phyloP scores from a whole-genome alignment of 2,329 filamentous ascomycete genomes.

The Fusarium chlamydosporum region DNA sequence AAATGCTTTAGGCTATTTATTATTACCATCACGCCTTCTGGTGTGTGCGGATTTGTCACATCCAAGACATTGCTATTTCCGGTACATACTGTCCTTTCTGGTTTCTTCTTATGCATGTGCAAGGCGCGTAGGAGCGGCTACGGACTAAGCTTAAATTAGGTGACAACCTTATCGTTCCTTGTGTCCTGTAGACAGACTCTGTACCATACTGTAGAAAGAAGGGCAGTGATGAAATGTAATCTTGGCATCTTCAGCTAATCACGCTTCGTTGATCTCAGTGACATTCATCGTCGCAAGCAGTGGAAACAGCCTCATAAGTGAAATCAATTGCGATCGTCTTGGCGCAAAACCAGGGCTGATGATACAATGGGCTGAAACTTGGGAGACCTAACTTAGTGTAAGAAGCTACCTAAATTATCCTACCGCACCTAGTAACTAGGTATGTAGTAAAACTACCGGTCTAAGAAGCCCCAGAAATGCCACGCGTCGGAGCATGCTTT shows the following conservation, averaged over 20 bases:
- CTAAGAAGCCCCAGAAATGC: neutral
- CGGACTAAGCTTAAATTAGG: constrained; percentile 13
- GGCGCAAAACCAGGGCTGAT: constrained; percentile 1
- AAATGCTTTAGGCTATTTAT: too few relatives aligned
- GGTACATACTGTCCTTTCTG: neutral
- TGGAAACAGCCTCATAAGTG: constrained; percentile 5
- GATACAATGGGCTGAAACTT: constrained; percentile 20
- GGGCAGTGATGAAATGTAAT: too few relatives aligned
- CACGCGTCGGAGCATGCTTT: constrained; percentile 23
- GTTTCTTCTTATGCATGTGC: constrained; percentile 8
- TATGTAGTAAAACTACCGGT: too few relatives aligned
- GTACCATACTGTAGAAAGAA: too few relatives aligned
- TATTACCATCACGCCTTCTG: too few relatives aligned
- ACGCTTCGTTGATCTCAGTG: neutral
- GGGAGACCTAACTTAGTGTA: constrained; percentile 12
- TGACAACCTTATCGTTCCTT: neutral
- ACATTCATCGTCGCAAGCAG: neutral
- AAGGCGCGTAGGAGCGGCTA: neutral
- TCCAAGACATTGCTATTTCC: constrained; percentile 3
- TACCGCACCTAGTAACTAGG: too few relatives aligned
- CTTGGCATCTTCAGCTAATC: neutral
- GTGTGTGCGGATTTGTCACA: too few relatives aligned
- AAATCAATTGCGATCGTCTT: constrained; percentile 22
- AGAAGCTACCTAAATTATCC: constrained; percentile 26
- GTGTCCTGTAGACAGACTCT: too few relatives aligned